A percentile compares a stretch with the other conserved stretches of the same genome.
Evolutionary conservation across 768 basidiomycete genomes (phyloP).

Genomic region (Steccherinum ochraceum): DNA sequence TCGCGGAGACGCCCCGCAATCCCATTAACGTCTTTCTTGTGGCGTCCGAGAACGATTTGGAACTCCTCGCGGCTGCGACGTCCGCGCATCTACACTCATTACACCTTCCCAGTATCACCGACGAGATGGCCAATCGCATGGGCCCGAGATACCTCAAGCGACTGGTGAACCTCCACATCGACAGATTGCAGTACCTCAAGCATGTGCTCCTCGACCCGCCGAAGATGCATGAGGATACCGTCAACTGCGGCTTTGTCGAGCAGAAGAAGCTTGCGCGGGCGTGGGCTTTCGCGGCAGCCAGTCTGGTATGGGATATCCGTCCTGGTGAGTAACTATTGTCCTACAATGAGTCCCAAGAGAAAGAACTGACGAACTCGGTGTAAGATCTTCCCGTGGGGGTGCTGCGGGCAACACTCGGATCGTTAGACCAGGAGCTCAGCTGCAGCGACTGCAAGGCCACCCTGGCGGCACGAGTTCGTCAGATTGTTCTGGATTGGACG

Average conservation of each 20-base stretch:
- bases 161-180: constrained; percentile 31
- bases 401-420: not conserved
- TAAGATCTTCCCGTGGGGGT: not conserved
- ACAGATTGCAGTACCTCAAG: constrained; percentile 28
- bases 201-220: constrained; percentile 19
- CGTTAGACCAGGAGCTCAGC: not conserved
- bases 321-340: constrained; percentile 22
- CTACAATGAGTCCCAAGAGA: not conserved
- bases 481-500: not conserved
- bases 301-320: constrained; percentile 21
- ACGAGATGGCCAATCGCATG: constrained; percentile 30
- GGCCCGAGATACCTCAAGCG: constrained; percentile 35
- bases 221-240: constrained; percentile 15
- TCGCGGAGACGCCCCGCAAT: constrained; percentile 25
- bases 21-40: constrained; percentile 36
- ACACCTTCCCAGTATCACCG: constrained; percentile 27
- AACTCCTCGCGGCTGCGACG: constrained; percentile 29
- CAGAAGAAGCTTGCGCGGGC: constrained; percentile 21
- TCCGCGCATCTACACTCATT: constrained; percentile 33
- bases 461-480: not conserved
- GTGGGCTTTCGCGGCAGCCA: constrained; percentile 23
- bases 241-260: constrained; percentile 12
- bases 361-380: not conserved
- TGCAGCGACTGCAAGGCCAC: not conserved
- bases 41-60: constrained; percentile 28